Evolutionary conservation across 345 rosid genomes (phyloP).

Genomic region (Alliaria petiolata): DNA sequence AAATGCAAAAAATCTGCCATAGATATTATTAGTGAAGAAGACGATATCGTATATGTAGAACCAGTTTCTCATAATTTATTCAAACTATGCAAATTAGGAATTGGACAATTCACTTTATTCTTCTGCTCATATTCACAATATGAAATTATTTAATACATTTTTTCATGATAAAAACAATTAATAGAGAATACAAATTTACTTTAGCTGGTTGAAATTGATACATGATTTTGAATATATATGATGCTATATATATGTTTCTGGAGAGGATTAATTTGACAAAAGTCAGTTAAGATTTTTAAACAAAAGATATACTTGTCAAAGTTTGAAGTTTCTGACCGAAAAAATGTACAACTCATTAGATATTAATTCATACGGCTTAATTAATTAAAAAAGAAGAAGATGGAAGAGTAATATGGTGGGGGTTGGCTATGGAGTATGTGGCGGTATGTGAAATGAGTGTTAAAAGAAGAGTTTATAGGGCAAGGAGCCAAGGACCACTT

Average conservation of each 20-base stretch:
- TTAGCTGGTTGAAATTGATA: background rate
- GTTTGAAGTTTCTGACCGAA: background rate
- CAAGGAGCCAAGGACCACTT: constrained; percentile 33
- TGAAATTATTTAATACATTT: background rate
- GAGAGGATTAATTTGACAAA: background rate
- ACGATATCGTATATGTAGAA: background rate
- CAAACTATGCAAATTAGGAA: background rate
- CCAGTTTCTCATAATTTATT: background rate
- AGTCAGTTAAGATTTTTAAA: background rate
- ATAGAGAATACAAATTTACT: background rate
- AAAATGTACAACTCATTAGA: background rate
- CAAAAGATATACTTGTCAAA: background rate
- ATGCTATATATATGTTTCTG: background rate
- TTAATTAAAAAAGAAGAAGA: background rate
- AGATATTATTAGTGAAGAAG: background rate
- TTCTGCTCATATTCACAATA: background rate
- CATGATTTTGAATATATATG: background rate
- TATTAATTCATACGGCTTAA: background rate
- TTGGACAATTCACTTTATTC: background rate
- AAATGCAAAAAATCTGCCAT: background rate
- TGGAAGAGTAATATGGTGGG: constrained; percentile 1
- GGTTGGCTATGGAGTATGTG: constrained; percentile 8
- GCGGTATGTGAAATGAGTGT: no score
- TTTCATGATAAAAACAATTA: background rate
- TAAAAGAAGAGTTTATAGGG: constrained; percentile 24